A percentile compares a stretch with the other conserved stretches of the same genome.
phyloP scores from a whole-genome alignment of 805 yeast species.

The Kodamaea restingae region DNA sequence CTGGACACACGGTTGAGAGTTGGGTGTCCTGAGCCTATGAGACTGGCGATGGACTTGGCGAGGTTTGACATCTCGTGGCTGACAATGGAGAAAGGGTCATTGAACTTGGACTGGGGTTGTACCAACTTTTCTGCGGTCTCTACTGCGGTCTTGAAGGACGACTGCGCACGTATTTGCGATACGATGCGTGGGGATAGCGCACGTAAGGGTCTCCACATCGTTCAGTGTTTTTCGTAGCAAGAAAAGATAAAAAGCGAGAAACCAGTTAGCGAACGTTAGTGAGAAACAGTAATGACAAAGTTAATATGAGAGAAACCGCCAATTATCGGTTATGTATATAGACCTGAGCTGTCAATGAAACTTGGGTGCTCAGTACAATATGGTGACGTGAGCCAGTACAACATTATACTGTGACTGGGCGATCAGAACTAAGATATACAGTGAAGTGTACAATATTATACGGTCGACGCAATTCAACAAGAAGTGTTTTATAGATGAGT shows the following conservation, averaged over 20 bases:
- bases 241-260: background rate
- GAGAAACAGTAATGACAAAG: too few species aligned
- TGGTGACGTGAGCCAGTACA: too few species aligned
- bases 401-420: too few species aligned
- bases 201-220: background rate
- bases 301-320: too few species aligned
- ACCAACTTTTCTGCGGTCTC: conserved; percentile 72
- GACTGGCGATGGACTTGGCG: conserved; percentile 78
- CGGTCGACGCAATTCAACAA: too few species aligned
- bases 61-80: conserved; percentile 88
- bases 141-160: conserved; percentile 48
- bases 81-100: conserved; percentile 87
- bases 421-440: too few species aligned
- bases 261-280: too few species aligned
- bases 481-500: too few species aligned
- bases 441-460: too few species aligned
- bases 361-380: too few species aligned
- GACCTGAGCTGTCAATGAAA: too few species aligned
- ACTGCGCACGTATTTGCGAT: background rate
- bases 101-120: conserved; percentile 52
- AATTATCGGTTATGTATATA: too few species aligned
- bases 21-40: conserved; percentile 93
- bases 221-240: background rate
- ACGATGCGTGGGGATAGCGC: background rate
- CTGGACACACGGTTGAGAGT: conserved; percentile 87